phyloP scores from a whole-genome alignment of 495 filamentous ascomycete genomes.

The Penicillium antarcticum region DNA sequence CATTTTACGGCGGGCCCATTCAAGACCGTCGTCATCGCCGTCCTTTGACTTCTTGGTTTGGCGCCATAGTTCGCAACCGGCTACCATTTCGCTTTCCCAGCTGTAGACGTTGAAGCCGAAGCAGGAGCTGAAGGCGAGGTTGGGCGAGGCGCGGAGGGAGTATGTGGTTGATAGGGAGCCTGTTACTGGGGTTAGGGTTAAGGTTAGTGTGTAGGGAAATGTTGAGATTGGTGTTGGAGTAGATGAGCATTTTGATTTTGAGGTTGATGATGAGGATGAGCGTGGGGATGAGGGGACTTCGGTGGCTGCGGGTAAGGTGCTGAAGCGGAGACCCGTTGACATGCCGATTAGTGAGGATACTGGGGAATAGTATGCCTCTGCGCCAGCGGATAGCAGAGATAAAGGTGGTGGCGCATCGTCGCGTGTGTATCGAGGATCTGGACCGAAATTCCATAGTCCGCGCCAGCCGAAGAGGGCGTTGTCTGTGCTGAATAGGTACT shows the following conservation, averaged over 20 bases:
- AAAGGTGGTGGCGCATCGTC: constrained; percentile 18
- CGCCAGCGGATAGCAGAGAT: constrained; percentile 71
- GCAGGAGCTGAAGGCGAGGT: constrained; percentile 78
- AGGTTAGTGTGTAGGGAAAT: constrained; percentile 87
- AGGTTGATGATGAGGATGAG: constrained; percentile 19
- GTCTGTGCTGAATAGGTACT: constrained; percentile 90
- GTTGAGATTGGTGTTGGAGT: constrained; percentile 37
- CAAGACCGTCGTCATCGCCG: constrained; percentile 34
- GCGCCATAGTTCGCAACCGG: constrained; percentile 89
- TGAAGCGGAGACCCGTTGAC: constrained; percentile 79
- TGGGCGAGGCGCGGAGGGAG: constrained; percentile 76
- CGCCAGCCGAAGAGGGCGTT: constrained; percentile 83
- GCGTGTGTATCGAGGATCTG: constrained; percentile 58
- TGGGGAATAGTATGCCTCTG: constrained; percentile 89
- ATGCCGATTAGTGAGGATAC: constrained; percentile 87
- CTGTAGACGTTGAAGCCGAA: constrained; percentile 98
- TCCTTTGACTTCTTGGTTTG: constrained; percentile 40
- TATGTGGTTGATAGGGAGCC: constrained; percentile 88
- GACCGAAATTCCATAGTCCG: constrained; percentile 92
- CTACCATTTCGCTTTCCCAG: constrained; percentile 89
- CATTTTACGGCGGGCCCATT: constrained; percentile 45
- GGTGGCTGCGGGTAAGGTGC: constrained; percentile 82
- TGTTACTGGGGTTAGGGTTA: constrained; percentile 89
- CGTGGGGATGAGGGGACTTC: constrained; percentile 38
- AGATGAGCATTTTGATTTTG: constrained; percentile 20